These are phyloP conservation scores for Thuja plicata DNA, from an alignment of 83 land plant genomes.

Conservation along the genomic window DNA sequence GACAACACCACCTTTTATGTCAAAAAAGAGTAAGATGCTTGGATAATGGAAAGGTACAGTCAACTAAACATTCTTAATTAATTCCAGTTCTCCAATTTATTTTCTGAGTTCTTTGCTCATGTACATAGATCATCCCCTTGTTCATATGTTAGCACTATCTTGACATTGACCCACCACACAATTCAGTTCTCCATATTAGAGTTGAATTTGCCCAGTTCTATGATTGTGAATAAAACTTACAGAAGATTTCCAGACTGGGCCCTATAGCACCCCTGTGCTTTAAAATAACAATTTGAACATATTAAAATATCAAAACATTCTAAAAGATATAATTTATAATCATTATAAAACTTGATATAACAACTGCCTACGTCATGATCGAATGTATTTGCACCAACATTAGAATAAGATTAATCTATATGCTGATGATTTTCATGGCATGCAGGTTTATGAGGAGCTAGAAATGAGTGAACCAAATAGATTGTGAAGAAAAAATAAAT, in stretches of 20 bases:
- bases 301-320: neutral
- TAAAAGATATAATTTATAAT: neutral
- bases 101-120: neutral
- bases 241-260: neutral
- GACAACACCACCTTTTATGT: neutral
- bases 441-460: neutral
- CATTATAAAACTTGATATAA: neutral
- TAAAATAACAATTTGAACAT: neutral
- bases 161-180: neutral
- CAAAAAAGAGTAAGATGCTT: neutral
- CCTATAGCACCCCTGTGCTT: neutral
- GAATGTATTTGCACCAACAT: neutral
- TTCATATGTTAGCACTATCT: neutral
- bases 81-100: neutral
- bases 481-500: neutral
- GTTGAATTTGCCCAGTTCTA: neutral
- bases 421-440: neutral
- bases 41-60: neutral
- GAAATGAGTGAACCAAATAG: neutral
- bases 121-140: neutral
- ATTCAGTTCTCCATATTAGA: neutral
- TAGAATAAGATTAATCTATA: neutral
- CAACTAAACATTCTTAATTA: neutral
- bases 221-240: neutral
- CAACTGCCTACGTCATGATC: neutral